Evolutionary conservation across 768 basidiomycete genomes (phyloP), one percentile per base, ranked within the genome.

Genomic region (Udeniomyces megalosporus): DNA sequence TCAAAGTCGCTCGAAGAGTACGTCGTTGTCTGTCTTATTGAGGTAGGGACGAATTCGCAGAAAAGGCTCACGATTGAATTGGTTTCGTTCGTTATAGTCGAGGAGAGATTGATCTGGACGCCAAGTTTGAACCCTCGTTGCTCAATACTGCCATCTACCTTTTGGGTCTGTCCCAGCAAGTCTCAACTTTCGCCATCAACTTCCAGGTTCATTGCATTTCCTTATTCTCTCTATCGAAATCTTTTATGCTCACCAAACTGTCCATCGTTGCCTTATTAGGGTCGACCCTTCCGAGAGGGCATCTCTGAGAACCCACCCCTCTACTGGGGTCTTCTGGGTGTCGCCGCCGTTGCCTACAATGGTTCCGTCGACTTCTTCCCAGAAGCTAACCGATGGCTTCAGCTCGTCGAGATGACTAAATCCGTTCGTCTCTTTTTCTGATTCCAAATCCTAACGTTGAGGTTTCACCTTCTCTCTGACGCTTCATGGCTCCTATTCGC

Each of bases 141-240:
- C 78, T 99, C 62, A 99, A 97, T 77, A 93, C 92, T 2, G 89
- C 91, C 46, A 93, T 99, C 69, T 99, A 92, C 76, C 82, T 97
- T 31, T 79, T 99, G 56, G 86, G 92, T 58, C 80, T 97, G 42
- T 92, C 88, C 2, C 93, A 99, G 72, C 95, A 99, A 73, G 93
- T 99, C 1, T 97, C 93, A 7, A 97, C 95, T 0, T 97, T 99
- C 70, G 84, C 91, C 3, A 90, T 97, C 76, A 99, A 99, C 77
- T 99, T 92, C 80, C 89, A 91, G 77, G 84, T 82, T 67, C 34
- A 72, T 67, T 17, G 7, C 24, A 24, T 38, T 7, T 46, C 11
- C 54, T 11, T 32, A 31, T 50, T 34, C 29, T 5, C 26, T 17
- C 11, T 10, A 1, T 24, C n/a, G n/a, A 22, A 14, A 17, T 22